Evolutionary conservation across 2,329 filamentous ascomycete genomes (phyloP).

Genomic region (Colletotrichum camelliae): DNA sequence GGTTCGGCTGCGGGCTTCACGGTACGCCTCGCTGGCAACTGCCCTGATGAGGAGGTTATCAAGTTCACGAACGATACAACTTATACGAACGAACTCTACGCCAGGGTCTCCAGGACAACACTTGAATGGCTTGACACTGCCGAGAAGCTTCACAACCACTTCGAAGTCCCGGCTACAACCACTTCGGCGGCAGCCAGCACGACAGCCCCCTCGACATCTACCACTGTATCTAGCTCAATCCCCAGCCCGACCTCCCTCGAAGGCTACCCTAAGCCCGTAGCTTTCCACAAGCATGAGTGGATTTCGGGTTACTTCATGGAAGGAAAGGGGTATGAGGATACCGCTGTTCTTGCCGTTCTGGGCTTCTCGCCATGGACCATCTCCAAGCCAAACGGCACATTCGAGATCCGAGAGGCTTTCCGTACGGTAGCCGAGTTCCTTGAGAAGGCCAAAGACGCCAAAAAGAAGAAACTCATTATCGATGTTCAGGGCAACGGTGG

Average conservation of each 20-base stretch:
- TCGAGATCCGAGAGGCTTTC: slow-evolving; percentile 23
- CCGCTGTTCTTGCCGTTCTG: slow-evolving; percentile 29
- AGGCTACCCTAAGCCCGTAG: slow-evolving; percentile 29
- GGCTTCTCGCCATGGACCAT: slow-evolving; percentile 22
- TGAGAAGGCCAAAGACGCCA: slow-evolving; percentile 43
- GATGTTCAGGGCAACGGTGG: slow-evolving; percentile 68
- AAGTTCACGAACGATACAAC: slow-evolving; percentile 16
- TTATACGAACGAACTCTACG: background rate
- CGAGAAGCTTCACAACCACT: background rate
- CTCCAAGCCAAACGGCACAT: background rate
- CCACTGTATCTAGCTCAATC: background rate
- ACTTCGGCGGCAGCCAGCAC: background rate
- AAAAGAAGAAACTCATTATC: slow-evolving; percentile 66
- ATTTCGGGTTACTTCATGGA: slow-evolving; percentile 34
- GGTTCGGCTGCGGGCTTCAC: background rate
- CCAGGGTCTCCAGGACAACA: background rate
- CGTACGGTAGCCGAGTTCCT: slow-evolving; percentile 45
- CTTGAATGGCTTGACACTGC: background rate
- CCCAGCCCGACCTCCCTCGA: slow-evolving; percentile 12
- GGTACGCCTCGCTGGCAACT: background rate
- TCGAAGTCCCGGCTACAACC: background rate
- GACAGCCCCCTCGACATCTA: background rate
- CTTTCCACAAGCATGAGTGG: slow-evolving; percentile 26
- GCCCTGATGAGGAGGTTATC: slow-evolving; percentile 1
- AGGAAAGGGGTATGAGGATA: slow-evolving; percentile 30